Conservation (phyloP, 106 monocot genomes). For the Dendrobium officinale region DNA sequence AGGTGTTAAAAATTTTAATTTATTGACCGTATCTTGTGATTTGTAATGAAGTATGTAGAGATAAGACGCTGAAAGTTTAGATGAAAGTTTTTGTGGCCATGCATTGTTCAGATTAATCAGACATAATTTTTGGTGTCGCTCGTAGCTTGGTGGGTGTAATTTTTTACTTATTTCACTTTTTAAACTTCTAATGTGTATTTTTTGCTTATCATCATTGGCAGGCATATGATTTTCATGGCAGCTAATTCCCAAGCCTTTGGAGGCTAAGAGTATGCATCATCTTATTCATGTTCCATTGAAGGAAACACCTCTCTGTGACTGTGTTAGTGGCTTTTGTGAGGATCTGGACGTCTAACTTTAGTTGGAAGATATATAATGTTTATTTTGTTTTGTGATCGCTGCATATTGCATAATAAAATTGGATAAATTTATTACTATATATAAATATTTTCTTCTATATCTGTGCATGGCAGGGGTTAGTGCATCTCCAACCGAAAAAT, state of each 20-base stretch:
- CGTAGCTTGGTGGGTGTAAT: no score
- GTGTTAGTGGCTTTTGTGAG: constrained; percentile 67
- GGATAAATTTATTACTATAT: background rate
- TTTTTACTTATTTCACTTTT: no score
- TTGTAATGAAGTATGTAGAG: no score
- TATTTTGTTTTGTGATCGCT: background rate
- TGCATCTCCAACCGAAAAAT: background rate
- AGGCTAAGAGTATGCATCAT: constrained; percentile 33
- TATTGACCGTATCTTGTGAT: no score
- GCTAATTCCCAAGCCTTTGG: constrained; percentile 49
- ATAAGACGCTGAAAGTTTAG: no score
- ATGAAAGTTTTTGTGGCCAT: no score
- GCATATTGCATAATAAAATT: constrained; percentile 3
- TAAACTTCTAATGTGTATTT: no score
- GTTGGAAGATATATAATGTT: constrained; percentile 65
- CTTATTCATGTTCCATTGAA: constrained; percentile 84
- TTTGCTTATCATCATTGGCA: constrained; percentile 36
- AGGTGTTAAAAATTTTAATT: no score
- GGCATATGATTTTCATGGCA: constrained; percentile 76
- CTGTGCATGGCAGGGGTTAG: constrained; percentile 50
- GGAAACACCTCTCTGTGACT: constrained; percentile 90
- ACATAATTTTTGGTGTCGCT: no score
- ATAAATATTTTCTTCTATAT: constrained; percentile 1
- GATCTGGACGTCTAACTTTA: constrained; percentile 68
- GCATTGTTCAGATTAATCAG: no score